phyloP scores from a whole-genome alignment of 768 basidiomycete species.

The Rhizopogon roseolus region DNA sequence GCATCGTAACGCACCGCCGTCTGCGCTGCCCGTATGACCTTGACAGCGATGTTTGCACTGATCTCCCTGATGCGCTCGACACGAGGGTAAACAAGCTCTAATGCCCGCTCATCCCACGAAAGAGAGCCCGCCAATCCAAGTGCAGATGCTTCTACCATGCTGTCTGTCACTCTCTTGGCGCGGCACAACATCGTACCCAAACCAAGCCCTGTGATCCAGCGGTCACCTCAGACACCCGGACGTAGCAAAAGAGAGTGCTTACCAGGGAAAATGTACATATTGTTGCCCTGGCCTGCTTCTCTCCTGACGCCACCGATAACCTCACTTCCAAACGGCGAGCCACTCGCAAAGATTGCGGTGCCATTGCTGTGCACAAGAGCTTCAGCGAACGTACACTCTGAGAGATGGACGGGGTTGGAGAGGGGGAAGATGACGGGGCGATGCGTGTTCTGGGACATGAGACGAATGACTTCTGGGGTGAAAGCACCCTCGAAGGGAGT shows the following conservation, averaged over 20 bases:
- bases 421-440: constrained; percentile 91
- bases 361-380: constrained; percentile 72
- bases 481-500: constrained; percentile 57
- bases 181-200: constrained; percentile 71
- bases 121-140: constrained; percentile 75
- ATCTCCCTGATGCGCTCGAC: constrained; percentile 85
- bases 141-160: constrained; percentile 87
- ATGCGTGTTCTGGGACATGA: constrained; percentile 76
- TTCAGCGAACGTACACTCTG: constrained; percentile 76
- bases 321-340: constrained; percentile 76
- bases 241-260: constrained; percentile 3
- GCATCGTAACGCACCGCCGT: constrained; percentile 47
- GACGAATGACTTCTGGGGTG: constrained; percentile 58
- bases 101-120: constrained; percentile 58
- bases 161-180: constrained; percentile 68
- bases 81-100: constrained; percentile 76
- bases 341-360: constrained; percentile 78
- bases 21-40: constrained; percentile 80
- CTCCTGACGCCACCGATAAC: constrained; percentile 48
- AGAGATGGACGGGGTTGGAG: constrained; percentile 81
- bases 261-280: constrained; percentile 86
- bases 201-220: constrained; percentile 51
- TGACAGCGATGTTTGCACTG: constrained; percentile 64
- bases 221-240: neutral
- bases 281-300: constrained; percentile 90